Base-by-base conservation (phyloP, 208 protist genomes). In the Trypanosoma brucei region DNA sequence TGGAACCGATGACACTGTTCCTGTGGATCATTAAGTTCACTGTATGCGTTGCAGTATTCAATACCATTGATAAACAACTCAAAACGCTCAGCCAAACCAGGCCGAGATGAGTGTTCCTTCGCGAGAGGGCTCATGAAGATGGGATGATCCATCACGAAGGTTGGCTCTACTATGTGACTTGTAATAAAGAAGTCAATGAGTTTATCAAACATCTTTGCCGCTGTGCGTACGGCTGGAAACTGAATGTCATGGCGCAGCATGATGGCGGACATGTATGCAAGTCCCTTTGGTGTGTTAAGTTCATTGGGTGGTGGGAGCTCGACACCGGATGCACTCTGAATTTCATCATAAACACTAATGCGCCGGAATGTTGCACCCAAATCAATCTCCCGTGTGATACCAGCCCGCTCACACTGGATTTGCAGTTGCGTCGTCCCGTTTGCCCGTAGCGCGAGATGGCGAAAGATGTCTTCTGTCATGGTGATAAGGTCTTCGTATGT, bases 41-140 rank as follows among this genome's bases (percentile, higher is more conserved):
- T 97, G 68, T 98, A 99, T 2, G 97, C 95, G 76, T 99, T 99
- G 54, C 84, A 95, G 59, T 98, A 86, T 76, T 99, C 97, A 13
- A 81, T 86, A 30, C 83, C 81, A 64, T 89, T 91, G 55, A 98
- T 85, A 72, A 98, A 98, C 1, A 99, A 71, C 76, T 99, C 97
- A 63, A 99, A 99, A 56, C 97, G 81, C 53, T 98, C 94, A 1
- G 92, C 96, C 37, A 96, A 62, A 31, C 88, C 92, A 4, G 85
- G 82, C 7, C 74, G 65, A 44, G 36, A 72, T 1, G 70, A 54
- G 75, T 95, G 86, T 55, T 89, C 87, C 76, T 97, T 96, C 11
- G 95, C 93, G 31, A 97, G 68, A 37, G 93, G 92, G 53, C 88
- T 95, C 88, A 97, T 97, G 65, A 87, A 90, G 11, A 92, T 56